A percentile compares a stretch with the other conserved stretches of the same genome.
Conservation (phyloP, 2,329 filamentous ascomycete genomes). For the Emergomyces orientalis region DNA sequence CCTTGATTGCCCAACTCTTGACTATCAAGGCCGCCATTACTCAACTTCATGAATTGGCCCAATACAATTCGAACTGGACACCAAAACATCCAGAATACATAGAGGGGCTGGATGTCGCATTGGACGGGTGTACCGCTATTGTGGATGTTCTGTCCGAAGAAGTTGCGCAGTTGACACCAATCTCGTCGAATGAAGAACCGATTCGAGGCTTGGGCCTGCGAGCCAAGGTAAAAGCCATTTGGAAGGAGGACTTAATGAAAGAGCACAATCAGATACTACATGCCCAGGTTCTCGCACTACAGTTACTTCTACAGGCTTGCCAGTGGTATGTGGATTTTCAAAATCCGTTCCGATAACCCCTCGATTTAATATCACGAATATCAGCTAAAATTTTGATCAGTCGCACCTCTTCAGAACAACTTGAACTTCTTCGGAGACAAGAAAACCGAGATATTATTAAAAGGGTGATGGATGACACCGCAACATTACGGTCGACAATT, state of each 20-base stretch:
- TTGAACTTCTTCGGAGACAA: conserved; percentile 25
- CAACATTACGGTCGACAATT: conserved; percentile 25
- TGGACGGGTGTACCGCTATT: conserved; percentile 28
- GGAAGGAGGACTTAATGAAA: conserved; percentile 32
- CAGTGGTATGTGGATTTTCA: conserved; percentile 26
- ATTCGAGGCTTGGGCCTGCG: conserved; percentile 19
- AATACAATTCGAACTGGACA: conserved; percentile 19
- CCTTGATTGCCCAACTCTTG: conserved; percentile 28
- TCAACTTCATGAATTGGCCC: conserved; percentile 30
- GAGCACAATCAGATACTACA: conserved; percentile 29
- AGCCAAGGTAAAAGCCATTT: conserved; percentile 24
- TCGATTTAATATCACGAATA: neutral
- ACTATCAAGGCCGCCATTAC: conserved; percentile 30
- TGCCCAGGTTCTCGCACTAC: conserved; percentile 30
- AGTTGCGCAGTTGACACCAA: conserved; percentile 24
- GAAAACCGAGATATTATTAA: conserved; percentile 29
- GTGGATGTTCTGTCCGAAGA: conserved; percentile 31
- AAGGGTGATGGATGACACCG: conserved; percentile 31
- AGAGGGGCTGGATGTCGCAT: conserved; percentile 25
- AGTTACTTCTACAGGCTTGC: conserved; percentile 31
- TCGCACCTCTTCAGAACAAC: conserved; percentile 28
- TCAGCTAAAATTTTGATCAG: conserved; percentile 14
- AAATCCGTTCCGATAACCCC: neutral
- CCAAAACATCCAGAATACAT: conserved; percentile 22
- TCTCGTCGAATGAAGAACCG: conserved; percentile 14